These are phyloP conservation scores for Colletotrichum salicis DNA, from an alignment of 2,329 filamentous ascomycete species.

Conservation along the genomic window DNA sequence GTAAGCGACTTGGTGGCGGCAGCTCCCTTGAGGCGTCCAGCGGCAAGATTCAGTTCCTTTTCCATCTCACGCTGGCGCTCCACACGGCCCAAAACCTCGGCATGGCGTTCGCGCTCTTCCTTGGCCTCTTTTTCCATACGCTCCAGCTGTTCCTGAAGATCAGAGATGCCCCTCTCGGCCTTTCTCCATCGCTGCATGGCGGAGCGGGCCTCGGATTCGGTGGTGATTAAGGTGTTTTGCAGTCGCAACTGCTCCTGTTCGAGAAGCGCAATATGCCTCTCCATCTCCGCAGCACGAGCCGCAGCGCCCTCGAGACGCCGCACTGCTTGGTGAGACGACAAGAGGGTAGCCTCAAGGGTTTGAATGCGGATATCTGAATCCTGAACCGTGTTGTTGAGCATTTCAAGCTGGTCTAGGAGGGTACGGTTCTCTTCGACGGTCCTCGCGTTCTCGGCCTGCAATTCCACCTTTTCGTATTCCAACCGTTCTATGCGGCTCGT, in stretches of 20 bases:
- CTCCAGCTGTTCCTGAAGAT: slow-evolving; percentile 89
- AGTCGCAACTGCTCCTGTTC: slow-evolving; percentile 84
- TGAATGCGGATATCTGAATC: slow-evolving; percentile 85
- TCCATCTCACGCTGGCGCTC: slow-evolving; percentile 86
- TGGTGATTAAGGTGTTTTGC: slow-evolving; percentile 73
- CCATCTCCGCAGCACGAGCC: slow-evolving; percentile 79
- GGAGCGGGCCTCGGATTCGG: slow-evolving; percentile 79
- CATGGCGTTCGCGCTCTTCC: slow-evolving; percentile 83
- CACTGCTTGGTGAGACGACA: slow-evolving; percentile 81
- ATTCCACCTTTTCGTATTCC: slow-evolving; percentile 76
- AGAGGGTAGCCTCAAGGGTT: slow-evolving; percentile 78
- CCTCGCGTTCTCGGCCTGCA: slow-evolving; percentile 80
- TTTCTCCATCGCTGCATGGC: slow-evolving; percentile 86
- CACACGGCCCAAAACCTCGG: slow-evolving; percentile 83
- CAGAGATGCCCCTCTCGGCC: slow-evolving; percentile 80
- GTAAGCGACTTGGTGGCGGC: slow-evolving; percentile 76
- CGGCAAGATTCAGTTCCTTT: slow-evolving; percentile 81
- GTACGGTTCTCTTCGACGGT: slow-evolving; percentile 85
- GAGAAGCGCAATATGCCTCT: slow-evolving; percentile 80
- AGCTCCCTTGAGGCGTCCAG: slow-evolving; percentile 82
- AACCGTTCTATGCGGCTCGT: slow-evolving; percentile 78
- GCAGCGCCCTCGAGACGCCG: slow-evolving; percentile 79
- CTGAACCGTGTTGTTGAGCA: slow-evolving; percentile 79
- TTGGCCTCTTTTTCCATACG: slow-evolving; percentile 85
- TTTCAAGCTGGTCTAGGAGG: slow-evolving; percentile 85